Evolutionary conservation across 2,329 filamentous ascomycete species (phyloP).

Genomic region (Seiridium cupressi): DNA sequence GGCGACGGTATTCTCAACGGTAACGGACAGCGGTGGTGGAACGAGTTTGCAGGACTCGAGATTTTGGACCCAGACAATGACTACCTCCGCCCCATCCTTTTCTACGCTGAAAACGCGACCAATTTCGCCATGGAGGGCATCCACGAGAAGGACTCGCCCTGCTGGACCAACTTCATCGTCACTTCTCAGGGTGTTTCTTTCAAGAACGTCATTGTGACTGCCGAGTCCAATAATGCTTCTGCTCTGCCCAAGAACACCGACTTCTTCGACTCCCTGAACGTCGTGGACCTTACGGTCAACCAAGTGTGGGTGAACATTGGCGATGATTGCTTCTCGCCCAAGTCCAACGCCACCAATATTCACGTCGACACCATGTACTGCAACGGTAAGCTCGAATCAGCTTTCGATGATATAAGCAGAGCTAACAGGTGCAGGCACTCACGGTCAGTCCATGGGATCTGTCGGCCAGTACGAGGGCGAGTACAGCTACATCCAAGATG

Average conservation of each 20-base stretch:
- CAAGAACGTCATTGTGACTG: conserved; percentile 52
- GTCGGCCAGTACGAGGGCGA: conserved; percentile 57
- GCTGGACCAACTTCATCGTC: conserved; percentile 64
- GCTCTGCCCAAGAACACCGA: conserved; percentile 59
- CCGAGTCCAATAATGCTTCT: conserved; percentile 43
- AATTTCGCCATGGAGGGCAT: conserved; percentile 57
- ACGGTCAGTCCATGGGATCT: conserved; percentile 57
- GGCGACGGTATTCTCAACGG: conserved; percentile 56
- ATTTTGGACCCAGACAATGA: conserved; percentile 52
- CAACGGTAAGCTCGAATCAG: conserved; percentile 33
- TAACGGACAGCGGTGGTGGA: conserved; percentile 47
- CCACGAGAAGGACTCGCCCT: conserved; percentile 58
- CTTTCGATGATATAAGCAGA: not conserved
- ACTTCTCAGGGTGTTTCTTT: conserved; percentile 53
- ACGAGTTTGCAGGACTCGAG: conserved; percentile 38
- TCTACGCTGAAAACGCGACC: conserved; percentile 60
- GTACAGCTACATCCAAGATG: conserved; percentile 54
- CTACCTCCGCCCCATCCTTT: conserved; percentile 58
- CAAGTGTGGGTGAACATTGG: conserved; percentile 51
- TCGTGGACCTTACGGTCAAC: conserved; percentile 50
- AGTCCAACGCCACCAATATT: conserved; percentile 57
- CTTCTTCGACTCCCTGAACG: conserved; percentile 60
- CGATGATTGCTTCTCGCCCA: conserved; percentile 62
- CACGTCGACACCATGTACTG: conserved; percentile 60
- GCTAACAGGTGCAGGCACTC: conserved; percentile 32